Evolutionary conservation across 2,329 filamentous ascomycete genomes (phyloP).

Genomic region (Ophiostoma perfectum): DNA sequence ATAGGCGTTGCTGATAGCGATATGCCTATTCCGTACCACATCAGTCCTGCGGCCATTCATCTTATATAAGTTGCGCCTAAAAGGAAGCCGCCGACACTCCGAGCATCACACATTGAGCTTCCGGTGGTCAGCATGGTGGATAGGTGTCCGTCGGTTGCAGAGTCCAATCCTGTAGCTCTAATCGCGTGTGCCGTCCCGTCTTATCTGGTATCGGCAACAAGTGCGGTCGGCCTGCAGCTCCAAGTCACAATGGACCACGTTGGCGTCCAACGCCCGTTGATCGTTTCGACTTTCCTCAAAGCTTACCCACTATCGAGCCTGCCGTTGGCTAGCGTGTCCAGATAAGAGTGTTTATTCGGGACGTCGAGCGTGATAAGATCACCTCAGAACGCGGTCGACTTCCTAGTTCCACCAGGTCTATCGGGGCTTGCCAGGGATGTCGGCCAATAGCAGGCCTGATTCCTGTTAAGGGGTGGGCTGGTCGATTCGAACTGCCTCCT

Average conservation of each 20-base stretch:
- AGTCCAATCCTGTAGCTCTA: background rate
- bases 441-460: background rate
- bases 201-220: background rate
- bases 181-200: background rate
- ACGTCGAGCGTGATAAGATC: background rate
- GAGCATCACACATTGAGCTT: background rate
- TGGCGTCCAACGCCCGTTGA: background rate
- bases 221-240: background rate
- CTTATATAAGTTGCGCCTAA: background rate
- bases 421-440: background rate
- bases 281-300: background rate
- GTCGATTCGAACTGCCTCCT: slow-evolving; percentile 5
- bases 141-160: background rate
- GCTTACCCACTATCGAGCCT: background rate
- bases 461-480: background rate
- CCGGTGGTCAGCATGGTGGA: background rate
- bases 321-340: too few species aligned
- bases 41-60: background rate
- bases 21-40: background rate
- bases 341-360: background rate
- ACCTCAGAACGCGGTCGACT: background rate
- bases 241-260: background rate
- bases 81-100: background rate
- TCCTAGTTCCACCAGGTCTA: background rate
- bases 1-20: background rate